A percentile compares a stretch with the other conserved stretches of the same genome.
Conservation (phyloP, 1,139 yeast species). For the Kodamaea sp. region DNA sequence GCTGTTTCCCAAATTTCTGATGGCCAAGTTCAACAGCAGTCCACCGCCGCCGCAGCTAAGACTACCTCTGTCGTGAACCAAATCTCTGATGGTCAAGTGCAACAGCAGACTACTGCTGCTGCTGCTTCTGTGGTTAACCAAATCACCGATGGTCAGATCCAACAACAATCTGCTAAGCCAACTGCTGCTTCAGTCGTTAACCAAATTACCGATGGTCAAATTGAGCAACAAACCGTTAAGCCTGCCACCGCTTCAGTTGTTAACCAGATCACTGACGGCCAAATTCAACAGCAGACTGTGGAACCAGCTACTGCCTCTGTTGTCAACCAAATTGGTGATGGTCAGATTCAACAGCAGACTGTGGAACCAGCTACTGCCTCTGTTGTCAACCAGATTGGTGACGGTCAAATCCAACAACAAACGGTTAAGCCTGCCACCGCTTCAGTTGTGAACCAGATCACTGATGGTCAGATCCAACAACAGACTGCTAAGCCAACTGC, state of each 20-base stretch:
- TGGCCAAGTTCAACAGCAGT: slow-evolving; percentile 43
- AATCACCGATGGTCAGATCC: slow-evolving; percentile 28
- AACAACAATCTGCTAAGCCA: slow-evolving; percentile 17
- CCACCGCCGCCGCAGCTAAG: slow-evolving; percentile 33
- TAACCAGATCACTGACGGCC: slow-evolving; percentile 33
- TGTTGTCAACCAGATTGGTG: slow-evolving; percentile 37
- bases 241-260: slow-evolving; percentile 35
- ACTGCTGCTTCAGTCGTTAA: slow-evolving; percentile 30
- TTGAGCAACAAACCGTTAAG: slow-evolving; percentile 31
- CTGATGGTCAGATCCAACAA: slow-evolving; percentile 44
- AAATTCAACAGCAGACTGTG: slow-evolving; percentile 35
- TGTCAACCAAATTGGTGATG: slow-evolving; percentile 39
- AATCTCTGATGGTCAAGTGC: slow-evolving; percentile 45
- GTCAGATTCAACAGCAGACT: slow-evolving; percentile 40
- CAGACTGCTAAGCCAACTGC: slow-evolving; percentile 38
- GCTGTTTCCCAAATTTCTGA: slow-evolving; percentile 35
- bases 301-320: slow-evolving; percentile 29
- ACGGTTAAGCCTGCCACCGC: slow-evolving; percentile 38
- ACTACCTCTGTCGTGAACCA: slow-evolving; percentile 29
- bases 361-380: no score
- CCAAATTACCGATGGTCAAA: slow-evolving; percentile 40
- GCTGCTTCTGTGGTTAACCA: slow-evolving; percentile 31
- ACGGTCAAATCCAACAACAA: slow-evolving; percentile 54
- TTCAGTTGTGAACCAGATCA: slow-evolving; percentile 31
- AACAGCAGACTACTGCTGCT: slow-evolving; percentile 28